These are phyloP conservation scores for Logfia minima DNA, from an alignment of 129 eudicot genomes.

Conservation along the genomic window DNA sequence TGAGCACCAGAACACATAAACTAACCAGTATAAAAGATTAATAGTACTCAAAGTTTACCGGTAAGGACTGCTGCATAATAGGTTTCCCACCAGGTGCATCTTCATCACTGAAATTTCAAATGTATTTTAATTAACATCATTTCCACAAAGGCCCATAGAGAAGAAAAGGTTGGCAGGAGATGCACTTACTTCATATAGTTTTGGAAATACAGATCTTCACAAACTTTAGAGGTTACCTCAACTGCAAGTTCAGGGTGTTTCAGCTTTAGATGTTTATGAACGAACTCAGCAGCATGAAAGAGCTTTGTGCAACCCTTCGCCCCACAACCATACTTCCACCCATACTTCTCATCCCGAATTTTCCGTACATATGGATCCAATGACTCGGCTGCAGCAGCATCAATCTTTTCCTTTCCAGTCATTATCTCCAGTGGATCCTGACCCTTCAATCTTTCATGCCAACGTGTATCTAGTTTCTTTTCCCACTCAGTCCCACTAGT, in stretches of 20 bases:
- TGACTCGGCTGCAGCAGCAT: conserved; percentile 87
- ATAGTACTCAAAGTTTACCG: conserved; percentile 39
- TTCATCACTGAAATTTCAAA: conserved; percentile 57
- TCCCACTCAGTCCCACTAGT: conserved; percentile 79
- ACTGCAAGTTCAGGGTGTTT: conserved; percentile 80
- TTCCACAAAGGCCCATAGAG: not conserved
- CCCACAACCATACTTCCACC: conserved; percentile 99
- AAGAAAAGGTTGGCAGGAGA: not conserved
- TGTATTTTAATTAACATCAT: conserved; percentile 13
- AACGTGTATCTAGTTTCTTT: conserved; percentile 70
- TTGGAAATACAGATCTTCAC: conserved; percentile 89
- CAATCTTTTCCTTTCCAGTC: conserved; percentile 96
- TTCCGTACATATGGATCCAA: conserved; percentile 92
- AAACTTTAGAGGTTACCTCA: conserved; percentile 86
- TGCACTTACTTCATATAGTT: conserved; percentile 84
- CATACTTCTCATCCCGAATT: conserved; percentile 95
- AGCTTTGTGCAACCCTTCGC: conserved; percentile 98
- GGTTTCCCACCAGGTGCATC: conserved; percentile 94
- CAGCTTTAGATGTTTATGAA: conserved; percentile 89
- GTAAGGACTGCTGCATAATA: conserved; percentile 71
- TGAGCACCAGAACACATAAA: not conserved
- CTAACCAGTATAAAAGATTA: not conserved
- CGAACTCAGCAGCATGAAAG: conserved; percentile 96
- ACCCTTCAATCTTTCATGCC: conserved; percentile 91
- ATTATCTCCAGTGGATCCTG: conserved; percentile 84